These are phyloP conservation scores for Scedosporium boydii DNA, from an alignment of 2,329 filamentous ascomycete species.

Conservation along the genomic window DNA sequence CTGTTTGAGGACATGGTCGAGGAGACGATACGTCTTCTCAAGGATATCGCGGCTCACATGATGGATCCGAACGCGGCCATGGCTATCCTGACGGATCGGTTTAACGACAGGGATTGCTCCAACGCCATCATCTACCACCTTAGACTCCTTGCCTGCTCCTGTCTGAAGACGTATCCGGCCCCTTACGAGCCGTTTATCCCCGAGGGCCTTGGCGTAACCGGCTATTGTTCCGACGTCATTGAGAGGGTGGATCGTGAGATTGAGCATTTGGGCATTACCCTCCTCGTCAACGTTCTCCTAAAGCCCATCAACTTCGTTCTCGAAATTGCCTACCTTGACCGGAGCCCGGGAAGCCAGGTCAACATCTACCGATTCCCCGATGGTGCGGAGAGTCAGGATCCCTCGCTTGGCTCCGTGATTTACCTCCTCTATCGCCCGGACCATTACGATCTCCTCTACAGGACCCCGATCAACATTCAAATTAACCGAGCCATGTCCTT, in stretches of 20 bases:
- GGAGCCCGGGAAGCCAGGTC: conserved; percentile 67
- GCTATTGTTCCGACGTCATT: conserved; percentile 62
- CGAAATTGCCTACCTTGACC: conserved; percentile 85
- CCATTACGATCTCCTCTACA: conserved; percentile 93
- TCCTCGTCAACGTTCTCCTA: conserved; percentile 69
- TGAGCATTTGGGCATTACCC: conserved; percentile 75
- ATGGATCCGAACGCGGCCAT: conserved; percentile 49
- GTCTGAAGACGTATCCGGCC: conserved; percentile 64
- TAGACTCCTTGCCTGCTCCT: conserved; percentile 73
- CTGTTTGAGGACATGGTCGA: conserved; percentile 79
- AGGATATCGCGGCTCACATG: conserved; percentile 44
- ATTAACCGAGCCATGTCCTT: conserved; percentile 43
- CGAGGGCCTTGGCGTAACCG: conserved; percentile 46
- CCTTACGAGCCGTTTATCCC: conserved; percentile 65
- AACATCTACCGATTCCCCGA: conserved; percentile 60
- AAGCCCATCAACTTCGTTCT: conserved; percentile 70
- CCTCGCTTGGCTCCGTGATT: conserved; percentile 38
- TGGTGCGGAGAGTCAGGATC: conserved; percentile 36
- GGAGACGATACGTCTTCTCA: conserved; percentile 60
- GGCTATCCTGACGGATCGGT: conserved; percentile 48
- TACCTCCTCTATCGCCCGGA: conserved; percentile 60
- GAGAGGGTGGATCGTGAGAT: conserved; percentile 75
- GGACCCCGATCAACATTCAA: conserved; percentile 37
- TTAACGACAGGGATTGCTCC: conserved; percentile 63
- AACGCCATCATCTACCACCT: conserved; percentile 78